These are phyloP conservation scores for Fusarium albosuccineum DNA, from an alignment of 2,329 filamentous ascomycete genomes.

Conservation along the genomic window DNA sequence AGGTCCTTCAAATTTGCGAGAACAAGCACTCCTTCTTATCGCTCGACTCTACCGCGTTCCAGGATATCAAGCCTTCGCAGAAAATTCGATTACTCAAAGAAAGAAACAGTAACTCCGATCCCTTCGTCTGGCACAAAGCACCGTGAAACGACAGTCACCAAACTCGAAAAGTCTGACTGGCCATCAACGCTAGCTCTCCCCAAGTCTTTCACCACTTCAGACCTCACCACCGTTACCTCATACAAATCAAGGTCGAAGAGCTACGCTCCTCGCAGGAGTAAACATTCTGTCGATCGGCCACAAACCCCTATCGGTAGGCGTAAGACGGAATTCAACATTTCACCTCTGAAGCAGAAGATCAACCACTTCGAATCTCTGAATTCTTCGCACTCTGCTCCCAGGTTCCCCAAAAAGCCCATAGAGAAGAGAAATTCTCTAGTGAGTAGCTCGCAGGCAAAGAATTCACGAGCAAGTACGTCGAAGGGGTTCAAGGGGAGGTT, in stretches of 20 bases:
- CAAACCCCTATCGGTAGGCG: slow-evolving; percentile 8
- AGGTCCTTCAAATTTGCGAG: slow-evolving; percentile 20
- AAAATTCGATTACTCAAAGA: slow-evolving; percentile 35
- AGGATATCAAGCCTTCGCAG: slow-evolving; percentile 43
- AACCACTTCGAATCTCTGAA: slow-evolving; percentile 49
- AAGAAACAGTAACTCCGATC: slow-evolving; percentile 16
- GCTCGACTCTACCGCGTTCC: slow-evolving; percentile 32
- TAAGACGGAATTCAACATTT: slow-evolving; percentile 21
- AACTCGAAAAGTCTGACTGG: not conserved
- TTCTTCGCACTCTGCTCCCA: not conserved
- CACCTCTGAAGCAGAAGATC: slow-evolving; percentile 48
- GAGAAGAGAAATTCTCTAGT: not conserved
- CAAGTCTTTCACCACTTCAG: slow-evolving; percentile 20
- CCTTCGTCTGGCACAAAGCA: slow-evolving; percentile 24
- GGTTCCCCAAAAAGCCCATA: not conserved
- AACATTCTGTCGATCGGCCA: not conserved
- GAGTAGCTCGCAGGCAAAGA: not conserved
- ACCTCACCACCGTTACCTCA: not conserved
- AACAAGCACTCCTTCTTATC: not conserved
- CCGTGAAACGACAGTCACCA: slow-evolving; percentile 10
- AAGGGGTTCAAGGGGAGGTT: slow-evolving; percentile 29
- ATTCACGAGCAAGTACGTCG: slow-evolving; percentile 4
- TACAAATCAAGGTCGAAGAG: slow-evolving; percentile 14
- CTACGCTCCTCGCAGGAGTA: slow-evolving; percentile 5
- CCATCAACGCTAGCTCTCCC: slow-evolving; percentile 13